These are phyloP conservation scores for Mycena kentingensis DNA, from an alignment of 768 basidiomycete species.

Conservation along the genomic window DNA sequence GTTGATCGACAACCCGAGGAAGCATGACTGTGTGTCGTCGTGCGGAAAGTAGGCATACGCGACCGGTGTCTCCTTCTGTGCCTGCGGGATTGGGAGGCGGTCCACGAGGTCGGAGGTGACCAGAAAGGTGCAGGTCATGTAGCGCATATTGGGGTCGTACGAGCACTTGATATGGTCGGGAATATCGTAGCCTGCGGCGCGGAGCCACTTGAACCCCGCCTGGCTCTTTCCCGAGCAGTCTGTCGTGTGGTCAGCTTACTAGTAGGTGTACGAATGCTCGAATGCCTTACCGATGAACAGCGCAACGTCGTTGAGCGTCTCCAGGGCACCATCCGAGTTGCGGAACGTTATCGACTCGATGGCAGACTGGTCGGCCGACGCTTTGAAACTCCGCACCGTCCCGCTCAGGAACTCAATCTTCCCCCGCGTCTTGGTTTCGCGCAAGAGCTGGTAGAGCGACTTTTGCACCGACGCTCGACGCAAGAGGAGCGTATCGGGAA, in stretches of 20 bases:
- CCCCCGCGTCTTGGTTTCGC: not conserved
- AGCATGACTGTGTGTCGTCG: not conserved
- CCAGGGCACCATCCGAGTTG: slow-evolving; percentile 14
- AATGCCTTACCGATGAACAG: slow-evolving; percentile 10
- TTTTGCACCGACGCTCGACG: slow-evolving; percentile 25
- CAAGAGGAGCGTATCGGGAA: slow-evolving; percentile 18
- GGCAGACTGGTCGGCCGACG: not conserved
- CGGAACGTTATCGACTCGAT: slow-evolving; percentile 6
- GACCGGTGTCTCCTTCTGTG: not conserved
- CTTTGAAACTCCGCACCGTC: not conserved
- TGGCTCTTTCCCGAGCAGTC: not conserved
- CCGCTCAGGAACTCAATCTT: slow-evolving; percentile 8
- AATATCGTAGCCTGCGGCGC: slow-evolving; percentile 1
- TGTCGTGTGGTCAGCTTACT: slow-evolving; percentile 7
- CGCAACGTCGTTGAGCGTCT: slow-evolving; percentile 3
- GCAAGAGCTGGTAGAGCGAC: slow-evolving; percentile 14
- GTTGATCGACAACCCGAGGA: not conserved
- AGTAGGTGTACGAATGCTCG: slow-evolving; percentile 4
- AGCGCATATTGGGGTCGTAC: slow-evolving; percentile 10
- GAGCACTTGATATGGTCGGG: not conserved
- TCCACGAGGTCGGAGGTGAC: slow-evolving; percentile 5
- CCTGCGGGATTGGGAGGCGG: slow-evolving; percentile 8
- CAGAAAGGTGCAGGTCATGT: not conserved
- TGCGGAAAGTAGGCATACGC: not conserved
- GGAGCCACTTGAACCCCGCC: slow-evolving; percentile 10